These are phyloP conservation scores for Amanita exitialis DNA, from an alignment of 768 basidiomycete species.

Conservation along the genomic window DNA sequence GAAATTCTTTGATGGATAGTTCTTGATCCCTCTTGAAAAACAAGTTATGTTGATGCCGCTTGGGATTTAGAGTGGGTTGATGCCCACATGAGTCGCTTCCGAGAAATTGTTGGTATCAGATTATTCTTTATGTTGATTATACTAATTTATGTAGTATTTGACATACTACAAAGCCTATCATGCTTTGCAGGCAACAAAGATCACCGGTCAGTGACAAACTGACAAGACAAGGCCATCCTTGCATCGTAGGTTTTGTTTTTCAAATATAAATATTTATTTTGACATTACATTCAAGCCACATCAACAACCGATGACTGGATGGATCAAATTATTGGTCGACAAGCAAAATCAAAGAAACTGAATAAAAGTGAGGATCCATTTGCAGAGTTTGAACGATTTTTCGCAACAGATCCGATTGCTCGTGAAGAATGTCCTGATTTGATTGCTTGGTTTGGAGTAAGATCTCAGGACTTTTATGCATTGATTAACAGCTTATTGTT, in stretches of 20 bases:
- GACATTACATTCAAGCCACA: neutral
- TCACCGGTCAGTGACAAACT: no score
- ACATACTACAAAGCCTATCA: no score
- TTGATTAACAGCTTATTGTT: neutral
- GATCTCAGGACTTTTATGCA: neutral
- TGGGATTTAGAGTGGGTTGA: no score
- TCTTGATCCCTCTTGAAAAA: conserved; percentile 8
- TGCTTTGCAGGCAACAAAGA: no score
- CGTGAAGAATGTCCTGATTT: conserved; percentile 4
- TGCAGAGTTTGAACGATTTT: conserved; percentile 3
- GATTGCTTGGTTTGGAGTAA: conserved; percentile 8
- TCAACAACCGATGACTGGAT: conserved; percentile 4
- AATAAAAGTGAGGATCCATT: neutral
- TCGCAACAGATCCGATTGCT: neutral
- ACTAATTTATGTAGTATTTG: no score
- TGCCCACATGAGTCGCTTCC: no score
- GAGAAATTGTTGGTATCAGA: no score
- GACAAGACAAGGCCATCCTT: no score
- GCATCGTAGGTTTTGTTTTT: no score
- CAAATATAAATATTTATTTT: no score
- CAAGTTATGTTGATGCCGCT: no score
- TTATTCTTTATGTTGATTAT: no score
- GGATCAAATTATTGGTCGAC: neutral
- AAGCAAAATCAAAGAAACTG: neutral
- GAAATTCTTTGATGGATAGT: neutral